Base-by-base conservation (phyloP, 176 grass and related monocot species). In the Rhynchospora tenuis region DNA sequence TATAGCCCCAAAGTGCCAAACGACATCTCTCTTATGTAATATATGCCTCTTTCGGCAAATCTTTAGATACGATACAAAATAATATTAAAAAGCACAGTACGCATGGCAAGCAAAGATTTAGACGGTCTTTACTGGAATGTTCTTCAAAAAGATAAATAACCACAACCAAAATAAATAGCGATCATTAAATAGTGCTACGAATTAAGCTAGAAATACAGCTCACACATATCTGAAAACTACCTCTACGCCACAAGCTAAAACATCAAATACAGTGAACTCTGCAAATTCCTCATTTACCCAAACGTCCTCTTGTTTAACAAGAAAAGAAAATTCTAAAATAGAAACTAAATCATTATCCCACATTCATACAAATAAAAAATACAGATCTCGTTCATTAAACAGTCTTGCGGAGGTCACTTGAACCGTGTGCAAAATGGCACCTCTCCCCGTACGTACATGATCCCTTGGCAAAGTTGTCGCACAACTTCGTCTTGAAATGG, bases 401-500 rank as follows among this genome's bases (percentile, higher is more conserved):
- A 0, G 85, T 84, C 78, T 86, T 94, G 58, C 92, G 90, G 72
- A 92, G 88, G 62, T 94, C 94, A 1, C 46, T 92, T 61, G 89
- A 92, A 1, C 94, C 94, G 6, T 97, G 94, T n/a, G 94, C 94
- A 1, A 97, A 97, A 87, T 97, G 91, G 83, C 94, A 97, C 31
- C 94, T 81, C 9, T 97, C 90, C 0, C 92, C 94, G 0, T 92
- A 97, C 1, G 88, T 92, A 79, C 94, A 97, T 7, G 86, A 76
- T 2, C 94, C 94, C 83, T 94, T 94, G 3, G 84, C 43, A 28
- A 97, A 97, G 76, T 97, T 97, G 43, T 97, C 94, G 0, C 94
- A 97, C 2, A 94, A 54, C 85, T 97, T 97, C 2, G 90, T 94
- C 90, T 94, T 97, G 85, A 84, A 94, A 74, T 92, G 91, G 87